phyloP scores from a whole-genome alignment of 371 early-diverging fungal species.

The Syncephalastrum monosporum region DNA sequence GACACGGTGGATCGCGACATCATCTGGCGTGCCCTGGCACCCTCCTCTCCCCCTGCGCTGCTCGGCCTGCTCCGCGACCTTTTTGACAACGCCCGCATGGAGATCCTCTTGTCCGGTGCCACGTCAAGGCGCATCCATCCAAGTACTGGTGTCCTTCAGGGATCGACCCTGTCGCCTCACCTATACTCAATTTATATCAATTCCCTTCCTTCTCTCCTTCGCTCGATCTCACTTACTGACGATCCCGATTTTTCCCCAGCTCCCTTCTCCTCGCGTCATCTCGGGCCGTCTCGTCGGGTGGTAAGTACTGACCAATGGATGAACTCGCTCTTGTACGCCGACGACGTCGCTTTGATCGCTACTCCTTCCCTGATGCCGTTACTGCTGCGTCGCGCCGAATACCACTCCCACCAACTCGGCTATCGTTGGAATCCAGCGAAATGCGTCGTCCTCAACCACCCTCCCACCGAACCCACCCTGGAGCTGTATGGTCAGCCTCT shows the following conservation, averaged over 20 bases:
- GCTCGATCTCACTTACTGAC: background rate
- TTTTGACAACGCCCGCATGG: conserved; percentile 18
- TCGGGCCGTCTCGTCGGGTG: too few species aligned
- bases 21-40: conserved; percentile 15
- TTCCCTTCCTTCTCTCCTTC: conserved; percentile 12
- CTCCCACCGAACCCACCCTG: too few species aligned
- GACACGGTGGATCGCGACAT: conserved; percentile 26
- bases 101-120: conserved; percentile 12
- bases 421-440: conserved; percentile 30
- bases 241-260: too few species aligned
- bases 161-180: conserved; percentile 23
- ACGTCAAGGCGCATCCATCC: conserved; percentile 18
- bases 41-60: conserved; percentile 4
- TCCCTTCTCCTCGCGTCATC: too few species aligned
- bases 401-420: conserved; percentile 14
- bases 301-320: background rate
- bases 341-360: conserved; percentile 32
- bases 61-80: conserved; percentile 12
- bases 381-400: conserved; percentile 4
- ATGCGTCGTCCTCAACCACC: too few species aligned
- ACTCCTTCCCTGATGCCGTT: conserved; percentile 2
- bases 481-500: conserved; percentile 4
- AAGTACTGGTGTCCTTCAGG: conserved; percentile 27
- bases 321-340: conserved; percentile 26
- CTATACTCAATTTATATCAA: conserved; percentile 27